A percentile compares a stretch with the other conserved stretches of the same genome.
These are phyloP conservation scores for Polygonum aviculare DNA, from an alignment of 148 eudicot genomes.

Conservation along the genomic window DNA sequence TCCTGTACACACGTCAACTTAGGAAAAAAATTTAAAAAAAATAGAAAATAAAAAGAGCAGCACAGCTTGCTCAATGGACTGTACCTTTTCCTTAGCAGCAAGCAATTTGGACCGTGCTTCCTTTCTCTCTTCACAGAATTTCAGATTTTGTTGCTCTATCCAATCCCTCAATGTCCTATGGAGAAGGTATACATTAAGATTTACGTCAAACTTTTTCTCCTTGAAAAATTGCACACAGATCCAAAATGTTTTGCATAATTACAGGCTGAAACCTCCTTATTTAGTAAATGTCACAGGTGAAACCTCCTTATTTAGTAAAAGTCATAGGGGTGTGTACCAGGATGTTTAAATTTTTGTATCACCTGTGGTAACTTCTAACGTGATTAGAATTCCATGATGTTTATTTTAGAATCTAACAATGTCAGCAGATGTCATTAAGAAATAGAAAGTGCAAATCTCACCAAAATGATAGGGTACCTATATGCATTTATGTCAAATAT, in stretches of 20 bases:
- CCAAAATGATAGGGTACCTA: background rate
- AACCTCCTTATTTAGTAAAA: background rate
- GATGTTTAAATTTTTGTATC: background rate
- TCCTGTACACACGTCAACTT: slow-evolving; percentile 33
- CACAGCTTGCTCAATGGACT: slow-evolving; percentile 3
- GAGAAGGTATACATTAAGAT: background rate
- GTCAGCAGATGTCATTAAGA: background rate
- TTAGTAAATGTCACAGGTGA: background rate
- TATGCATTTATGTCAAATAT: background rate
- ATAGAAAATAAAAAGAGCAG: background rate
- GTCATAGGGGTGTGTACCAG: background rate
- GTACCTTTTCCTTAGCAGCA: slow-evolving; percentile 66
- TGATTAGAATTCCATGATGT: background rate
- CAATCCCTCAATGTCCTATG: slow-evolving; percentile 56
- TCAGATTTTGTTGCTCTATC: slow-evolving; percentile 47
- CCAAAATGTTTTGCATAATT: background rate
- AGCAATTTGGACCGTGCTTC: slow-evolving; percentile 48
- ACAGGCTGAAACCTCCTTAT: background rate
- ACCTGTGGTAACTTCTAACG: background rate
- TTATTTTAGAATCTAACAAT: background rate
- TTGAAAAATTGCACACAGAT: background rate
- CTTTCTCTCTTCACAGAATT: slow-evolving; percentile 39
- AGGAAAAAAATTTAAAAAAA: background rate
- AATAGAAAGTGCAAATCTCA: background rate
- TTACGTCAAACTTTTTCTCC: background rate